Evolutionary conservation across 2,329 filamentous ascomycete genomes (phyloP).

Genomic region (Talaromyces marneffei): DNA sequence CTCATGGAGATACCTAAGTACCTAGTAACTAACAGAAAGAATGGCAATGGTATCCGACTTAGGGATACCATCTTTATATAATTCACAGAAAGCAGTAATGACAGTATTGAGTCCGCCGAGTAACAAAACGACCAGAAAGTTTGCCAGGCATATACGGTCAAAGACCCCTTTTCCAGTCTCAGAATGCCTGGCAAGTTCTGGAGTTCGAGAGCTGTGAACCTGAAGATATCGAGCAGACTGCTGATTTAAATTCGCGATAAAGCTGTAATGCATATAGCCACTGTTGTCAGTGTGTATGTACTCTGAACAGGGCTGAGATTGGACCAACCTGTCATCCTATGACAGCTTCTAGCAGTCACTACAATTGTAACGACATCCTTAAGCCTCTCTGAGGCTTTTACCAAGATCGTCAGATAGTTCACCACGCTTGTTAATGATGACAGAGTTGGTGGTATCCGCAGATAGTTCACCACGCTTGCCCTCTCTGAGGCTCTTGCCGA

Average conservation of each 20-base stretch:
- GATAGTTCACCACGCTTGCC: too few relatives aligned
- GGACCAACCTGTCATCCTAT: neutral
- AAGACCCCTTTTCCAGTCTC: neutral
- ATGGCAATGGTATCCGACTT: neutral
- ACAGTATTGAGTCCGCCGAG: neutral
- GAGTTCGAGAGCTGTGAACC: neutral
- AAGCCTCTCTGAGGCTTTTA: too few relatives aligned
- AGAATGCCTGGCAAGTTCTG: neutral
- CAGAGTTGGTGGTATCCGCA: too few relatives aligned
- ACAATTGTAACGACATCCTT: neutral
- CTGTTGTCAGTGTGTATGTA: neutral
- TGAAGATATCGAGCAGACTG: neutral
- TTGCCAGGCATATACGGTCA: neutral
- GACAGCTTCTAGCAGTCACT: neutral
- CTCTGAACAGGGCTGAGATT: neutral
- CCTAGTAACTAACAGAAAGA: neutral
- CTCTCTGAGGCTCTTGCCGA: too few relatives aligned
- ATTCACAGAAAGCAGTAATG: neutral
- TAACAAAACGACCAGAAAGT: neutral
- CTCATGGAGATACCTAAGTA: neutral
- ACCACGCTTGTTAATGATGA: too few relatives aligned
- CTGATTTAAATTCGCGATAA: neutral
- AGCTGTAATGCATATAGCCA: neutral
- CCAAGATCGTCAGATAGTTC: too few relatives aligned
- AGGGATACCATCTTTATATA: neutral